A percentile compares a stretch with the other conserved stretches of the same genome.
These are phyloP conservation scores for Trichoderma citrinoviride DNA, from an alignment of 2,329 filamentous ascomycete species.

Conservation along the genomic window DNA sequence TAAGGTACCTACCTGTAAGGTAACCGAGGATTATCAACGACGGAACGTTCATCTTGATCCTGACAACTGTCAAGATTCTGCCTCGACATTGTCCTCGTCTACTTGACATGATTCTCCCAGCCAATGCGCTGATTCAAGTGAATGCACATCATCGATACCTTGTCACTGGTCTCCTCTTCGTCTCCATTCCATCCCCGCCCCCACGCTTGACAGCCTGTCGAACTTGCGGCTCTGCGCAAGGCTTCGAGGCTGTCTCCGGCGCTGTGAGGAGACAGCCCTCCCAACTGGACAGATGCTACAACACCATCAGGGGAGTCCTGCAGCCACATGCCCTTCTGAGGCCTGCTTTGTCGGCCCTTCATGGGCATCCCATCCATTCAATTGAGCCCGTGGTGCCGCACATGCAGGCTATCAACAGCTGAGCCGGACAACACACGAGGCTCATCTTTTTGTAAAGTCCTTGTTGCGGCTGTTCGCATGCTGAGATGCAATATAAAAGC, in stretches of 20 bases:
- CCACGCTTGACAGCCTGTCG: background rate
- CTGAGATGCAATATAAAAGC: background rate
- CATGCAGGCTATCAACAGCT: background rate
- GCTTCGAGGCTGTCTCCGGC: slow-evolving; percentile 4
- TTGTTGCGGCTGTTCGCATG: background rate
- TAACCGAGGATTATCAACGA: no score
- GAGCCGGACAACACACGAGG: background rate
- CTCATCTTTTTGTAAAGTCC: background rate
- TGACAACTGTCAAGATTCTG: background rate
- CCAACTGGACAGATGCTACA: background rate
- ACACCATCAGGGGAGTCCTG: background rate
- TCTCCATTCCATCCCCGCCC: background rate
- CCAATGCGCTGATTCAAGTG: no score
- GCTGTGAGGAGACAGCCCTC: no score
- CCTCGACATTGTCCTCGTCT: background rate
- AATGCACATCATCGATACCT: no score
- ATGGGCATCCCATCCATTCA: background rate
- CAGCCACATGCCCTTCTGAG: background rate
- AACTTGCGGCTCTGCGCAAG: slow-evolving; percentile 1
- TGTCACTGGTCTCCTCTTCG: background rate
- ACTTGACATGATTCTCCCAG: background rate
- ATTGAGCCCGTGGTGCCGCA: background rate
- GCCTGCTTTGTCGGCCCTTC: background rate
- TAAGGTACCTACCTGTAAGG: no score
- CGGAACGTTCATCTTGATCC: no score